Conservation (phyloP, 1,284 basidiomycete species). For the Tilletia caries region DNA sequence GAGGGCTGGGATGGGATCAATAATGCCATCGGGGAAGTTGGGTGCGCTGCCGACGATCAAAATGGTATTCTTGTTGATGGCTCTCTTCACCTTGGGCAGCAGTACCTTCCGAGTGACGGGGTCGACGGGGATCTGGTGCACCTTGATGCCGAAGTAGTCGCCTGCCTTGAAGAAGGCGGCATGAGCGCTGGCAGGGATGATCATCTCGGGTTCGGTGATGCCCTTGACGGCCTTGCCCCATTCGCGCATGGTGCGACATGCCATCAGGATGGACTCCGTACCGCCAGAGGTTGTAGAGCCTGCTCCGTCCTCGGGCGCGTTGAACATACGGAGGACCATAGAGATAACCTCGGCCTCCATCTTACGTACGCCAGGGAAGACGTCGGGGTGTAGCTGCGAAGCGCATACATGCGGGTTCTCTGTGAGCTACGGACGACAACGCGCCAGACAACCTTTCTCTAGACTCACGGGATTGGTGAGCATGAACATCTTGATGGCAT, state of each 20-base stretch:
- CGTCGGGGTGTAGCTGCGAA: conserved; percentile 73
- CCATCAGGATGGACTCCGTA: conserved; percentile 92
- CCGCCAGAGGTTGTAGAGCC: conserved; percentile 92
- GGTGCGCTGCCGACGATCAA: conserved; percentile 83
- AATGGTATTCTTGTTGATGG: conserved; percentile 51
- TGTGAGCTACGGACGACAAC: background rate
- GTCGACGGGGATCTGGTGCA: conserved; percentile 85
- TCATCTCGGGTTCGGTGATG: conserved; percentile 88
- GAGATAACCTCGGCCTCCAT: conserved; percentile 96
- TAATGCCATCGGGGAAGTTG: conserved; percentile 60
- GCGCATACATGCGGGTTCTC: background rate
- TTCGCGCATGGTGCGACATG: conserved; percentile 87
- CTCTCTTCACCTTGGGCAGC: conserved; percentile 69
- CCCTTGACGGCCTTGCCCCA: conserved; percentile 83
- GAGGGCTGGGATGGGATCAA: conserved; percentile 79
- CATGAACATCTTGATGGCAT: conserved; percentile 55
- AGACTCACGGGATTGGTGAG: conserved; percentile 67
- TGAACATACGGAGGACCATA: conserved; percentile 80
- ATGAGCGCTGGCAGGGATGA: conserved; percentile 80
- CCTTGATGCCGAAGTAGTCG: conserved; percentile 85
- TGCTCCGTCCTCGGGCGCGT: conserved; percentile 71
- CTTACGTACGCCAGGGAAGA: conserved; percentile 89
- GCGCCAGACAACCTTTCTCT: background rate
- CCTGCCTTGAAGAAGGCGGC: conserved; percentile 93
- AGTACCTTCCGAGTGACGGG: conserved; percentile 74